These are phyloP conservation scores for Cladorrhinum sp. DNA, from an alignment of 2,329 filamentous ascomycete species.

Conservation along the genomic window DNA sequence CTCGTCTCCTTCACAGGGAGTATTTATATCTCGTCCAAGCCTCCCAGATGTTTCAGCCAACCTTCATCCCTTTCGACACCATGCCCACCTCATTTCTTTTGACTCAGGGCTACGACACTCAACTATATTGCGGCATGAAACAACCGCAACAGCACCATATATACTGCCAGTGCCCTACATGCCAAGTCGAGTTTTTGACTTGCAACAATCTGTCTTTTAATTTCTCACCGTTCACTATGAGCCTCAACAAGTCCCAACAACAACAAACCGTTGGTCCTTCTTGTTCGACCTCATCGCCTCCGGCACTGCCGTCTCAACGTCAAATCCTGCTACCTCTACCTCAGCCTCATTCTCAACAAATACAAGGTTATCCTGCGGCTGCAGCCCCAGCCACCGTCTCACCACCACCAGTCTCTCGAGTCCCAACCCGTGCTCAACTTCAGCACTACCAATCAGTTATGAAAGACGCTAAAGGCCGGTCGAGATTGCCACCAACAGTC, in stretches of 20 bases:
- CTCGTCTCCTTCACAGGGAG: not conserved
- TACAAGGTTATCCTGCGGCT: too few relatives aligned
- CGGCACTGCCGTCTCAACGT: too few relatives aligned
- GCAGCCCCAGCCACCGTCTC: too few relatives aligned
- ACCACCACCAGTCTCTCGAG: too few relatives aligned
- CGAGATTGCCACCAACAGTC: slow-evolving; percentile 32
- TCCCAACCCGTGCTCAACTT: not conserved
- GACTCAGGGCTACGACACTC: not conserved
- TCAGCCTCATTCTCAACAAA: not conserved
- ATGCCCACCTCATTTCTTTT: not conserved
- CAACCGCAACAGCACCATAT: not conserved
- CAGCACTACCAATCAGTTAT: not conserved
- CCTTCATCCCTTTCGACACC: not conserved
- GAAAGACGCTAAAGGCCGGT: not conserved
- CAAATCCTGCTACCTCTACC: too few relatives aligned
- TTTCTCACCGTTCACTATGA: not conserved
- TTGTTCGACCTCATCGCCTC: too few relatives aligned
- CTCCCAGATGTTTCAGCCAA: not conserved
- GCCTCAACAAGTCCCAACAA: not conserved
- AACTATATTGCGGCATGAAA: not conserved
- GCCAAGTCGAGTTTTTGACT: not conserved
- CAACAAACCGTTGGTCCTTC: too few relatives aligned
- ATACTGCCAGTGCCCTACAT: not conserved
- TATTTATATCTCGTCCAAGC: not conserved
- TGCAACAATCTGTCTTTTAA: not conserved